phyloP scores from a whole-genome alignment of 108 stramenopile species.

The Chaetoceros muelleri region DNA sequence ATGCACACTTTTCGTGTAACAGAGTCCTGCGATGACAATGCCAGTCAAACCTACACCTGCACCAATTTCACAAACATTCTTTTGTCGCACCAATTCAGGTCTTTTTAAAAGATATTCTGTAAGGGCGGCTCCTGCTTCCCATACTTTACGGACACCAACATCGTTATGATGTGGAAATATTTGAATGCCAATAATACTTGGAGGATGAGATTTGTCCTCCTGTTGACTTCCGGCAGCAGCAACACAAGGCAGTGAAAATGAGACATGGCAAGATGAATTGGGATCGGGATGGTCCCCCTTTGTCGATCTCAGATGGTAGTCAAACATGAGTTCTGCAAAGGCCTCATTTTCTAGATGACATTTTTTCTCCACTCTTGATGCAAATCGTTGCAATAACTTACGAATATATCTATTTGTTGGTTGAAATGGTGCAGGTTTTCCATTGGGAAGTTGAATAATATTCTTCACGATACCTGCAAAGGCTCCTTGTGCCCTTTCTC shows the following conservation, averaged over 20 bases:
- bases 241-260: conserved; percentile 20
- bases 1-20: conserved; percentile 20
- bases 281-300: conserved; percentile 24
- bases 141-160: conserved; percentile 47
- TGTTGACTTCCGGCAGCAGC: neutral
- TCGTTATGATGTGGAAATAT: conserved; percentile 65
- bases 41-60: conserved; percentile 61
- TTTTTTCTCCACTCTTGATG: conserved; percentile 14
- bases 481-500: conserved; percentile 1
- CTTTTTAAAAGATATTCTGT: conserved; percentile 41
- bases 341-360: conserved; percentile 17
- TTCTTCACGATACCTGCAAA: conserved; percentile 5
- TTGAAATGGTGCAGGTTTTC: neutral
- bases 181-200: conserved; percentile 24
- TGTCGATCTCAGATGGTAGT: neutral
- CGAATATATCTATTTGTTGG: conserved; percentile 36
- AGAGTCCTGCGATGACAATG: conserved; percentile 35
- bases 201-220: neutral
- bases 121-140: conserved; percentile 64
- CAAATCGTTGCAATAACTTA: conserved; percentile 24
- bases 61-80: conserved; percentile 44
- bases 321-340: conserved; percentile 22
- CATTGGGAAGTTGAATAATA: conserved; percentile 6
- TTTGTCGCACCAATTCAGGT: conserved; percentile 12
- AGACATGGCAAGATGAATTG: conserved; percentile 19